These are phyloP conservation scores for Naganishia kalamii DNA, from an alignment of 768 basidiomycete genomes.

Conservation along the genomic window DNA sequence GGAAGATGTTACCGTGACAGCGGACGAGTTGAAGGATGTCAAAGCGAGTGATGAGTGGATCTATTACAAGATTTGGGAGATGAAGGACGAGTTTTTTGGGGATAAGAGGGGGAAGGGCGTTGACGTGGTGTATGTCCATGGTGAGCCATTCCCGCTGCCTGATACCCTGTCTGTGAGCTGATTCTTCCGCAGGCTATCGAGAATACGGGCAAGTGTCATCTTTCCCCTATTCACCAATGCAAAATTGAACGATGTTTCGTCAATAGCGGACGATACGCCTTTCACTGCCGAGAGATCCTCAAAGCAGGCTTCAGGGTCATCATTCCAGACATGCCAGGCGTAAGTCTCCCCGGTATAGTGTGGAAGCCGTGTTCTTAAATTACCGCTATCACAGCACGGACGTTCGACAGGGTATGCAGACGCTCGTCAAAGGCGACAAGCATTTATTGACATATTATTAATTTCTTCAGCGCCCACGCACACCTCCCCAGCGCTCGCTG, in stretches of 20 bases:
- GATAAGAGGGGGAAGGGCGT: slow-evolving; percentile 40
- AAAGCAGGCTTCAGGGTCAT: slow-evolving; percentile 47
- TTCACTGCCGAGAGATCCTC: slow-evolving; percentile 41
- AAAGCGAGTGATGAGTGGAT: slow-evolving; percentile 42
- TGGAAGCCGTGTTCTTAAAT: background rate
- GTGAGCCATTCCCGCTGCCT: slow-evolving; percentile 30
- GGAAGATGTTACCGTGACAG: slow-evolving; percentile 38
- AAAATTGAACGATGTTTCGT: background rate
- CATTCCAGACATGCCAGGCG: slow-evolving; percentile 47
- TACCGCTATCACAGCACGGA: background rate
- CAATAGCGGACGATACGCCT: slow-evolving; percentile 39
- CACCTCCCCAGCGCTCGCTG: background rate
- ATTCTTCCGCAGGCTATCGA: slow-evolving; percentile 32
- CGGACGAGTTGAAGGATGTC: slow-evolving; percentile 39
- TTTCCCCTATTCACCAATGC: background rate
- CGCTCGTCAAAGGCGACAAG: background rate
- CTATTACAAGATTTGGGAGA: slow-evolving; percentile 45
- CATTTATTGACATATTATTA: too few species aligned
- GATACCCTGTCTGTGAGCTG: background rate
- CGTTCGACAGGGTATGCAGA: background rate
- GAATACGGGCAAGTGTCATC: slow-evolving; percentile 36
- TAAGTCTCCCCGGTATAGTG: slow-evolving; percentile 26
- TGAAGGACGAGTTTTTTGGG: slow-evolving; percentile 25
- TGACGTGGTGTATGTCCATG: slow-evolving; percentile 46
- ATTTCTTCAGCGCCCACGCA: background rate